phyloP scores from a whole-genome alignment of 2,329 filamentous ascomycete genomes.

The Cadophora sp. region DNA sequence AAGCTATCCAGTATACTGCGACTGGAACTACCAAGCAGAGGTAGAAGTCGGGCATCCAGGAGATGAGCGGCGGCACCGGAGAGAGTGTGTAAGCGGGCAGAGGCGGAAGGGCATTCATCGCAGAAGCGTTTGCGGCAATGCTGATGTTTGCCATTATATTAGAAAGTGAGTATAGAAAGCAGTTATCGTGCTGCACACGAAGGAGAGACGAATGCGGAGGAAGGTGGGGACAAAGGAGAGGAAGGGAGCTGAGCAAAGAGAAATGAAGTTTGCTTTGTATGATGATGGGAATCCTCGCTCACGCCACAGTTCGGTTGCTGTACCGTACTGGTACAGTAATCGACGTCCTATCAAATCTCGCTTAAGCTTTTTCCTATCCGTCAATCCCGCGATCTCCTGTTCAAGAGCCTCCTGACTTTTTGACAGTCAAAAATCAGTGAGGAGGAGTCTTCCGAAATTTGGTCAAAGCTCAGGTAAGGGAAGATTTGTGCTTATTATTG shows the following conservation, averaged over 20 bases:
- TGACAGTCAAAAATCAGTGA: background rate
- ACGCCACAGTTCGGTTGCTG: constrained; percentile 22
- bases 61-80: constrained; percentile 73
- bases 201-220: constrained; percentile 34
- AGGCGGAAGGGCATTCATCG: constrained; percentile 73
- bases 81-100: constrained; percentile 81
- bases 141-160: constrained; percentile 54
- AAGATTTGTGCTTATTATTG: background rate
- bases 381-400: constrained; percentile 29
- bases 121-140: constrained; percentile 39
- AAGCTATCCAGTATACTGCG: constrained; percentile 86
- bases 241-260: constrained; percentile 3
- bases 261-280: constrained; percentile 15
- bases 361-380: constrained; percentile 35
- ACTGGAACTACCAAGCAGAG: constrained; percentile 79
- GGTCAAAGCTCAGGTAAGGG: background rate
- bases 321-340: constrained; percentile 4
- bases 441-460: background rate
- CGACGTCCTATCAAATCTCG: constrained; percentile 36
- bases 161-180: constrained; percentile 36
- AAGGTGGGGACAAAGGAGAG: constrained; percentile 5
- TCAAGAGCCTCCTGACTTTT: constrained; percentile 12
- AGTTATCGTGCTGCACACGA: constrained; percentile 46
- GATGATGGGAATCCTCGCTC: background rate
- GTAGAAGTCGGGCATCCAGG: constrained; percentile 82